Evolutionary conservation across 192 early-diverging fungal genomes (phyloP), one percentile per base, ranked within the genome.

Genomic region (Geranomyces variabilis): DNA sequence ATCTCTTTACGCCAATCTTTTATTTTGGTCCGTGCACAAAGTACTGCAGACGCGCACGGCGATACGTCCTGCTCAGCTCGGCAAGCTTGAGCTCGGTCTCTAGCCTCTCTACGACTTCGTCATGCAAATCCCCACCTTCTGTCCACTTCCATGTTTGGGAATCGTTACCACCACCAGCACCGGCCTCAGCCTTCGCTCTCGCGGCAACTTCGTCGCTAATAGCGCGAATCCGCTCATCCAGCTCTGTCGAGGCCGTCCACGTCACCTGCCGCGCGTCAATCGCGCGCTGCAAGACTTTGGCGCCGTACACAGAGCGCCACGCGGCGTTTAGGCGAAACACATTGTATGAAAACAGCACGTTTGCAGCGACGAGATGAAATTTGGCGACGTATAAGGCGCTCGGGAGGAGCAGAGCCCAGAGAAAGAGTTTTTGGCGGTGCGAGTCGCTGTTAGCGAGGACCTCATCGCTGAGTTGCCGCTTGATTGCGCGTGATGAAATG

Each of bases 291-390:
- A 86, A 41, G n/a, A 46, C 49, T 14, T 56, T 62, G 12, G 55
- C 36, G 49, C 80, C 77, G 15, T 71, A 60, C 45, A 66, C 45
- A 28, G 79, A 68, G 17, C 84, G 70, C 70, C 70, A 82, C 14
- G 59, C 22, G 7, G 75, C 67, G 44, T 72, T 81, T 19, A 83
- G n/a, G 17, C 84, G 77, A 55, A 84, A 86, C 2, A 75, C 64
- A 61, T 84, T 71, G 74, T 86, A 86, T 10, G 66, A 72, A 66
- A 86, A 84, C 13, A 79, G 61, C 14, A 76, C 21, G 63, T 86
- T 86, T 24, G 79, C 77, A n/a, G 71, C 34, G 9, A 68, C 60
- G 19, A 80, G 13, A 53, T 73, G 44, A 51, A 78, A 57, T 46
- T 86, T 86, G 7, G 79, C 75, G 13, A 86, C 68, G 65, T 75